Evolutionary conservation across 1,284 basidiomycete species (phyloP).

Genomic region (Boletus albobrunnescens): DNA sequence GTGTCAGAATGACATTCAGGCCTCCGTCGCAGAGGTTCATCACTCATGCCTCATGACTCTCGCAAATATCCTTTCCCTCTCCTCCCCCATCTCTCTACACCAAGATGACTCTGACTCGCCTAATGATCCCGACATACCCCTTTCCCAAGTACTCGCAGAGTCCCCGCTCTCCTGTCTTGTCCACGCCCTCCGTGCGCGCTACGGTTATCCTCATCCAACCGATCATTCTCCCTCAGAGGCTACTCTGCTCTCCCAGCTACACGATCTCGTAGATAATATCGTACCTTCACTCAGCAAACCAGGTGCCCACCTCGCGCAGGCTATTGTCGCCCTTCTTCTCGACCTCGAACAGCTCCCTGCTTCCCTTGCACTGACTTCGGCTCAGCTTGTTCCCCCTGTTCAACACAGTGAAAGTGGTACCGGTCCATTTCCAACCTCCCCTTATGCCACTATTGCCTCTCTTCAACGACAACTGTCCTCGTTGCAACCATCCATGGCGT

Average conservation of each 20-base stretch:
- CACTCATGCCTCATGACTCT: conserved; percentile 69
- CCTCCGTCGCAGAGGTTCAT: conserved; percentile 67
- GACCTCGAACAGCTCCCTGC: conserved; percentile 61
- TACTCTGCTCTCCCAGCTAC: conserved; percentile 61
- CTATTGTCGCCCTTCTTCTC: conserved; percentile 62
- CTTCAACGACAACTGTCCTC: conserved; percentile 67
- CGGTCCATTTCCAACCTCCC: background rate
- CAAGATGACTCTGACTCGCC: background rate
- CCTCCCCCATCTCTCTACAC: conserved; percentile 19
- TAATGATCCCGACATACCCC: background rate
- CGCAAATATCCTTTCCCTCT: conserved; percentile 66
- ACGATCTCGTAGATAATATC: conserved; percentile 47
- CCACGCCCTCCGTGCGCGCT: conserved; percentile 53
- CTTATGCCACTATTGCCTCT: conserved; percentile 50
- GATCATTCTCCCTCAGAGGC: conserved; percentile 38
- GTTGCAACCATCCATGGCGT: conserved; percentile 42
- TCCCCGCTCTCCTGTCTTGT: conserved; percentile 62
- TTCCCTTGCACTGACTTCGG: conserved; percentile 13
- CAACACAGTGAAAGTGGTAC: background rate
- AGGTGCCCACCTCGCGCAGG: conserved; percentile 59
- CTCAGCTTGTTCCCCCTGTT: conserved; percentile 8
- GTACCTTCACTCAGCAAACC: conserved; percentile 40
- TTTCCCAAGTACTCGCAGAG: conserved; percentile 35
- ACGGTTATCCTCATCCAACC: conserved; percentile 39
- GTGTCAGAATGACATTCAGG: conserved; percentile 55